Percentiles rank a stretch among this genome's conserved stretches.
Evolutionary conservation across 257 asterid species (phyloP).

Genomic region (Solanum chaucha): DNA sequence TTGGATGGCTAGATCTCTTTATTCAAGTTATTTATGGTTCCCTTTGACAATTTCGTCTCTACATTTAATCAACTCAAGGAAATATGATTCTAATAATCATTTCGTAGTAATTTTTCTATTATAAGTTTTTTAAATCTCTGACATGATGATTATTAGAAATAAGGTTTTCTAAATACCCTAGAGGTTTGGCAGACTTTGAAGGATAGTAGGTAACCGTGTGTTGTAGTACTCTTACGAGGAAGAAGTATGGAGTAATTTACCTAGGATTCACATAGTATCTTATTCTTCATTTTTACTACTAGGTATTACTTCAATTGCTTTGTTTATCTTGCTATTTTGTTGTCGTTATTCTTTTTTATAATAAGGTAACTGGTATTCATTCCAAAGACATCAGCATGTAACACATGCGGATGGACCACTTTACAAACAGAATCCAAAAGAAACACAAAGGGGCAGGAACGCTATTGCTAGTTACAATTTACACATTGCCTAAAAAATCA

Average conservation of each 20-base stretch:
- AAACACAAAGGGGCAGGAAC: background rate
- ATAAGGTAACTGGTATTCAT: background rate
- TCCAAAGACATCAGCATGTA: background rate
- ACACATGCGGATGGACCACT: background rate
- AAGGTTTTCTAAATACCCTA: background rate
- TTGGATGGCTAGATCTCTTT: background rate
- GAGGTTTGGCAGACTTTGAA: background rate
- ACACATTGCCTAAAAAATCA: background rate
- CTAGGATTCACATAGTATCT: background rate
- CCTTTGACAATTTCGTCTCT: background rate
- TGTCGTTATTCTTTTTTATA: background rate
- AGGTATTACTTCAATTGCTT: background rate
- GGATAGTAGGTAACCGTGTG: background rate
- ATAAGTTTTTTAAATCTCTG: background rate
- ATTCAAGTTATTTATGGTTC: background rate
- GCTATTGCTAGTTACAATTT: background rate
- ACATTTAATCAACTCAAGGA: background rate
- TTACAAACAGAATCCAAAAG: background rate
- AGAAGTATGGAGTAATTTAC: background rate
- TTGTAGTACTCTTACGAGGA: background rate
- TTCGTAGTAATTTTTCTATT: background rate
- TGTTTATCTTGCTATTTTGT: background rate
- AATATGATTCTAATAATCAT: background rate
- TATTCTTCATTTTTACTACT: background rate
- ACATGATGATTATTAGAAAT: background rate